Evolutionary conservation across 2,329 filamentous ascomycete species (phyloP), one percentile per base, ranked within the genome.

Genomic region (Chaetomium globosum): DNA sequence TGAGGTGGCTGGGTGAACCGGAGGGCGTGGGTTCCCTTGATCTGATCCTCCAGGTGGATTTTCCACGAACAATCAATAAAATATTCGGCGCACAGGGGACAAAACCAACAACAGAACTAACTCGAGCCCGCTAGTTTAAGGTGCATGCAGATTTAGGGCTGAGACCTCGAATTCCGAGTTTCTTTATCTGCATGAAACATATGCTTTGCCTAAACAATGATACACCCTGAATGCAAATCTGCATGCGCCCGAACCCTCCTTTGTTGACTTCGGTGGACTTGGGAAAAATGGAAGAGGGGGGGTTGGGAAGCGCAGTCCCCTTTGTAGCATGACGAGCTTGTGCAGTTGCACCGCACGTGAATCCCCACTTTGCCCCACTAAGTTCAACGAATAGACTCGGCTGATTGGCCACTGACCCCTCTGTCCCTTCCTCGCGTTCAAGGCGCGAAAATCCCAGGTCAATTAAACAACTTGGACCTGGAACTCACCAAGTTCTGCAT

Each of bases 401-500:
- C 36, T 65, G 59, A 71, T 71, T 71, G 69, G 70, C 31, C 55
- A 43, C 33, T 59, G 13, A 49, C 64, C 52, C 52, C 61, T 54
- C 49, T 60, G 53, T 64, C 21, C 67, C 63, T 69, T 65, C 69
- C 67, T 69, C 70, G 68, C 69, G 68, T 68, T 68, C 62, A 65
- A 71, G 55, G 55, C 69, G 69, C 69, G 69, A 71, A 71, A 71
- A 71, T 65, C 61, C 66, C 65, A 65, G 65, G 65, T 71, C 68
- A 71, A 70, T 71, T 70, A 70, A 71, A 70, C 68, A 71, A 70
- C 65, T 68, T 33, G 21, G 39, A 57, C 30, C 30, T 48, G 56
- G 56, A 59, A 59, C 46, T 59, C 39, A 33, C 39, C 56, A 64
- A 65, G 30, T 65, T 53, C 48, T 55, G 49, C 55, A 48, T 39